A percentile compares a stretch with the other conserved stretches of the same genome.
phyloP scores from a whole-genome alignment of 2,329 filamentous ascomycete genomes.

The Fusarium denticulatum region DNA sequence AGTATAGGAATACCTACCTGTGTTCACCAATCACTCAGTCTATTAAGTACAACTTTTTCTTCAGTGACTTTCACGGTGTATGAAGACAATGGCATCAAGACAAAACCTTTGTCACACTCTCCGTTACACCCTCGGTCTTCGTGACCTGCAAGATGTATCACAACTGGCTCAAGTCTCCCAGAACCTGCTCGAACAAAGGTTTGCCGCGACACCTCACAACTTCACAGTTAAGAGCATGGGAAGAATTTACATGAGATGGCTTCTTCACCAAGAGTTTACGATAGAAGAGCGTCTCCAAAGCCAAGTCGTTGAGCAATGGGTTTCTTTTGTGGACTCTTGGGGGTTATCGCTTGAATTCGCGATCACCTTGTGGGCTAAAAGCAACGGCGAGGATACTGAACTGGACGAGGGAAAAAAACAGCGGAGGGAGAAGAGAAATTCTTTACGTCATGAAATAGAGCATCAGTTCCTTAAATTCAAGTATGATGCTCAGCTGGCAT shows the following conservation, averaged over 20 bases:
- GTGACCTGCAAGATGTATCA: conserved; percentile 26
- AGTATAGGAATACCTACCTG: not conserved
- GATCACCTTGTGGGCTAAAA: not conserved
- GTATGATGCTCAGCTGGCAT: too few species aligned
- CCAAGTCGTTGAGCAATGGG: not conserved
- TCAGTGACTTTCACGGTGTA: not conserved
- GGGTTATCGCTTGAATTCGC: not conserved
- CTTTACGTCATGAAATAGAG: not conserved
- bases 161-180: conserved; percentile 42
- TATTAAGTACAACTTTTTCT: not conserved
- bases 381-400: not conserved
- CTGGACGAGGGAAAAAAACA: not conserved
- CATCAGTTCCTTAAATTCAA: not conserved
- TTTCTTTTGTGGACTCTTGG: not conserved
- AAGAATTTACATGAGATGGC: conserved; percentile 44
- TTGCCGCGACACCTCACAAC: conserved; percentile 5
- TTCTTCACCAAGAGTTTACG: conserved; percentile 30
- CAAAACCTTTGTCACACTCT: conserved; percentile 31
- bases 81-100: conserved; percentile 34
- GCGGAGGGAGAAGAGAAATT: not conserved
- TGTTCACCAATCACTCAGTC: not conserved
- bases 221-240: conserved; percentile 29
- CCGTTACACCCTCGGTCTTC: conserved; percentile 37
- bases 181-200: conserved; percentile 35
- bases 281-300: not conserved